A percentile compares a stretch with the other conserved stretches of the same genome.
phyloP scores from a whole-genome alignment of 257 asterid genomes.

The Henckelia pumila region DNA sequence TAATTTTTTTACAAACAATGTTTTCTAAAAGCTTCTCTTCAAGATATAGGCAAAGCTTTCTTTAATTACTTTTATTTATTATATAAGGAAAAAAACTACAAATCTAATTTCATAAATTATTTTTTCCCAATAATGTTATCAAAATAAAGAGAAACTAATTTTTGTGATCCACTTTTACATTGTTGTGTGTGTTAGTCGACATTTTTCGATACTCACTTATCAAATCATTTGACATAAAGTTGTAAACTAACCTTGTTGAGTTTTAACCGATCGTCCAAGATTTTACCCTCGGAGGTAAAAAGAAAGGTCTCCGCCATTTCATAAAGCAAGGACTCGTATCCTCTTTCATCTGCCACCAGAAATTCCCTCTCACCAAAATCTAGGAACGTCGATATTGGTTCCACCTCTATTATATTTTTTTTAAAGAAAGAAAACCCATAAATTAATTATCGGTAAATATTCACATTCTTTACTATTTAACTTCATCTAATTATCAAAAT shows the following conservation, averaged over 20 bases:
- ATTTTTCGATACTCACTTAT: too few relatives aligned
- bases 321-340: slow-evolving; percentile 78
- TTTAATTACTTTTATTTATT: too few relatives aligned
- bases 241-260: slow-evolving; percentile 61
- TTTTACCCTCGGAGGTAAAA: slow-evolving; percentile 49
- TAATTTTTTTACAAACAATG: background rate
- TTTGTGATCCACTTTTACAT: too few relatives aligned
- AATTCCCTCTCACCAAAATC: slow-evolving; percentile 87
- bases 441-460: background rate
- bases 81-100: too few relatives aligned
- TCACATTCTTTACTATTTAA: background rate
- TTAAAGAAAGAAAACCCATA: slow-evolving; percentile 24
- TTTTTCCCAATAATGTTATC: too few relatives aligned
- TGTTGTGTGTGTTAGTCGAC: too few relatives aligned
- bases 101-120: too few relatives aligned
- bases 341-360: slow-evolving; percentile 88
- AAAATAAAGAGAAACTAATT: too few relatives aligned
- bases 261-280: slow-evolving; percentile 63
- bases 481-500: too few relatives aligned
- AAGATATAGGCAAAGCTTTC: background rate
- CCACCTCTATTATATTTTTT: slow-evolving; percentile 53
- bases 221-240: background rate
- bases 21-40: background rate
- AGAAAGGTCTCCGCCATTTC: slow-evolving; percentile 70
- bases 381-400: slow-evolving; percentile 84